These are phyloP conservation scores for Pseudotulostoma volvatum DNA, from an alignment of 495 filamentous ascomycete genomes.

Conservation along the genomic window DNA sequence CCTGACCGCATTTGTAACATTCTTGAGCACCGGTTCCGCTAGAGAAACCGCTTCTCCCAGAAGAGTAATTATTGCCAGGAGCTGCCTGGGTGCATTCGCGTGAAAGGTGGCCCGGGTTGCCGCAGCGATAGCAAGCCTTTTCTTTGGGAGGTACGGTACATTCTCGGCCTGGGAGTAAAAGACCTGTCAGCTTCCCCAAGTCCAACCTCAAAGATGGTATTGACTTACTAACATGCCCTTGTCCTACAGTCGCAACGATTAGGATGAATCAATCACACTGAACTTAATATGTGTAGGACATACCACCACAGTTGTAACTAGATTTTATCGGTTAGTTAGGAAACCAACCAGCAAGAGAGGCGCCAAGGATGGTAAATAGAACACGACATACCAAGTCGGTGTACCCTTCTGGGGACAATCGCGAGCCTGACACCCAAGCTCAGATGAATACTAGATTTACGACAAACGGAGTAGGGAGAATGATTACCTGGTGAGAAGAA, in stretches of 20 bases:
- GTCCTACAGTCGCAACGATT: conserved; percentile 24
- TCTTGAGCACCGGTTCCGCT: conserved; percentile 41
- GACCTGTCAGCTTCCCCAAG: conserved; percentile 4
- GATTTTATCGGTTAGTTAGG: conserved; percentile 8
- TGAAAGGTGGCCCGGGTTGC: conserved; percentile 73
- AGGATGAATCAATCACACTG: no score
- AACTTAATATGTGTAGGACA: no score
- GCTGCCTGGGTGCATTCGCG: conserved; percentile 65
- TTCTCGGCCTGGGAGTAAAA: conserved; percentile 60
- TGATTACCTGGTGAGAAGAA: conserved; percentile 49
- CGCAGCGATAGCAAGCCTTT: conserved; percentile 93
- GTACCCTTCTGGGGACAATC: conserved; percentile 91
- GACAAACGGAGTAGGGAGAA: conserved; percentile 3
- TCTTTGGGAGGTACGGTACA: conserved; percentile 82
- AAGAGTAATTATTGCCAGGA: conserved; percentile 29
- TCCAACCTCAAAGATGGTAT: not conserved
- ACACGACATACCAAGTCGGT: conserved; percentile 67
- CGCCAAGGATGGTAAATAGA: not conserved
- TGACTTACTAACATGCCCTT: conserved; percentile 77
- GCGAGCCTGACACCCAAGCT: conserved; percentile 42
- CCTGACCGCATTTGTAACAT: conserved; percentile 98
- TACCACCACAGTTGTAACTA: conserved; percentile 70
- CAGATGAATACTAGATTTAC: conserved; percentile 11
- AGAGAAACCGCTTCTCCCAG: conserved; percentile 21
- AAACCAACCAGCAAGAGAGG: conserved; percentile 10